Conservation (phyloP, 208 protist species). For the Acanthamoeba royreba region DNA sequence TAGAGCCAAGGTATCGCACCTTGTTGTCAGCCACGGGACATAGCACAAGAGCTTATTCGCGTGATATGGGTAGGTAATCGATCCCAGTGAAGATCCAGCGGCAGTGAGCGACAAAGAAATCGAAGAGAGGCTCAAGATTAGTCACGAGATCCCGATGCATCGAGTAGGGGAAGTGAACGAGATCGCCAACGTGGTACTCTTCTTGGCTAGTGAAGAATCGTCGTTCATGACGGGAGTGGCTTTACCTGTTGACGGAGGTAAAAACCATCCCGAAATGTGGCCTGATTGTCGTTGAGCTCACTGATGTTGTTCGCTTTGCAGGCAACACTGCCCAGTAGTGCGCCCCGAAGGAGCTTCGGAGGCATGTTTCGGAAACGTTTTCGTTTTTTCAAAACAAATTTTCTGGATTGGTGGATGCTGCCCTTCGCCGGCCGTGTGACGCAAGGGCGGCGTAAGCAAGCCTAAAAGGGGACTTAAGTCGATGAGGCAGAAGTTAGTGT, state of each 20-base stretch:
- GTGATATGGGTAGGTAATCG: too few relatives aligned
- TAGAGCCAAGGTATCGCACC: conserved; percentile 48
- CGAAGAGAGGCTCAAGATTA: not conserved
- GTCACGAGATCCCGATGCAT: conserved; percentile 44
- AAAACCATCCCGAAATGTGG: not conserved
- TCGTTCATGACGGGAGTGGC: not conserved
- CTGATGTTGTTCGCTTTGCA: not conserved
- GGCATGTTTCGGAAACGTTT: too few relatives aligned
- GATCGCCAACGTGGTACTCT: not conserved
- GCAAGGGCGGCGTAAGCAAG: too few relatives aligned
- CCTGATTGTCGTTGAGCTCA: not conserved
- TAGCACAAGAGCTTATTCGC: too few relatives aligned
- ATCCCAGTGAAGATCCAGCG: not conserved
- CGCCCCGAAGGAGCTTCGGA: too few relatives aligned
- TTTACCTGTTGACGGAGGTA: not conserved
- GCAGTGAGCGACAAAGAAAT: not conserved
- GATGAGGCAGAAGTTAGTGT: too few relatives aligned
- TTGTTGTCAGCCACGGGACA: not conserved
- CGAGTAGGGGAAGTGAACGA: not conserved
- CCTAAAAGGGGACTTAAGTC: too few relatives aligned
- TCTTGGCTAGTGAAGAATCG: not conserved
- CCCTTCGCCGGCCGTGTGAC: too few relatives aligned
- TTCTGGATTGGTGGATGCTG: too few relatives aligned
- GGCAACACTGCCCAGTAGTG: not conserved
- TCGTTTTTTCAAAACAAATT: too few relatives aligned